phyloP scores from a whole-genome alignment of 2,329 filamentous ascomycete genomes.

The Penicillium sp. region DNA sequence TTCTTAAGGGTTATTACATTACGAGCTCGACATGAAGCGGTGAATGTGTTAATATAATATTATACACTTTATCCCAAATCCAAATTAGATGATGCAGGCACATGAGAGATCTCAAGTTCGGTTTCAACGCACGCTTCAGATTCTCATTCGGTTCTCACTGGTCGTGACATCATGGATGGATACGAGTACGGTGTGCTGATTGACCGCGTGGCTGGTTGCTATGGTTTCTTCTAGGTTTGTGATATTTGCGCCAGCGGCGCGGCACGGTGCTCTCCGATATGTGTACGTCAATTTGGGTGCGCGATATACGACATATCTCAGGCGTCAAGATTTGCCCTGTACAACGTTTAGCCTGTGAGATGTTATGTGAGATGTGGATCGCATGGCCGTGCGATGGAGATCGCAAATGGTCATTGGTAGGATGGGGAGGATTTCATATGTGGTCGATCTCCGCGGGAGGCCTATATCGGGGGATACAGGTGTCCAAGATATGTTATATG shows the following conservation, averaged over 20 bases:
- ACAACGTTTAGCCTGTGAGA: neutral
- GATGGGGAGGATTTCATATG: neutral
- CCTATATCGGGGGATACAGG: neutral
- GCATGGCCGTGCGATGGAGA: neutral
- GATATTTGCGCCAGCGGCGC: neutral
- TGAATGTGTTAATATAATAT: neutral
- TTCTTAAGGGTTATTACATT: neutral
- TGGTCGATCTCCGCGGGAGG: neutral
- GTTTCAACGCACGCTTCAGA: neutral
- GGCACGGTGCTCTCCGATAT: neutral
- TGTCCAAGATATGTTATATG: neutral
- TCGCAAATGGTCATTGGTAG: neutral
- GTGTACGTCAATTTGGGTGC: neutral
- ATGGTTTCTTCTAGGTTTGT: neutral
- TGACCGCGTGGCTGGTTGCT: neutral
- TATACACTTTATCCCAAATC: neutral
- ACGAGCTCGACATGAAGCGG: neutral
- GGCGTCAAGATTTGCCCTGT: neutral
- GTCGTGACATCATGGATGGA: slow-evolving; percentile 3
- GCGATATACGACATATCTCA: neutral
- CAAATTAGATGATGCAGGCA: neutral
- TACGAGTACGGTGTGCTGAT: neutral
- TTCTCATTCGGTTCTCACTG: neutral
- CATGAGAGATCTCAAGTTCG: neutral
- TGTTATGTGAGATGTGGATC: neutral